Base-by-base conservation (phyloP, 1,284 basidiomycete species). In the Melampsora americana region DNA sequence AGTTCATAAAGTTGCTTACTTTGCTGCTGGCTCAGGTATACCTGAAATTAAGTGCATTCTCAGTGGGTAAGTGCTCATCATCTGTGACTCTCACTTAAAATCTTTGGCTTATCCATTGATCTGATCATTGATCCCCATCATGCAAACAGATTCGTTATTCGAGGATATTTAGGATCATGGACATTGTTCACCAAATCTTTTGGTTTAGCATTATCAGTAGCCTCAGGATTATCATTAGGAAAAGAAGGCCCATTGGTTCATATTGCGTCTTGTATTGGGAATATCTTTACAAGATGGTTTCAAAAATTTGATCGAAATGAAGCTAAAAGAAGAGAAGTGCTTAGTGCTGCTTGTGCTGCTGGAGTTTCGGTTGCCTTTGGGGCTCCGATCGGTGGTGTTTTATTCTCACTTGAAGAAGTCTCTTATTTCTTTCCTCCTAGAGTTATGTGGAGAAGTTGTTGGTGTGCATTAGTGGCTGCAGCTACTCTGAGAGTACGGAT, bases 161-260 rank as follows among this genome's bases (percentile, higher is more conserved):
- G 96, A 80, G 95, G 95, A 26, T 99, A 96, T 82, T 89, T 99
- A 53, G 95, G 95, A 39, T 89, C 87, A 59, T 90, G 93, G 79
- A 93, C 92, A 0, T 84, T 98, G 67, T 90, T 93, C 80, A 93
- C 92, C n/a, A 99, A 99, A 83, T 87, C 90, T 16, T 86, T 95
- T 48, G 95, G 95, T 5, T 83, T 99, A 74, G 89, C 95, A 0
- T 85, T 99, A 4, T 92, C 92, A 5, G 94, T 96, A 26, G 94
- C 91, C 3, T 94, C 92, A 1, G 95, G 94, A 0, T 85, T 97
- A 39, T 90, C 91, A 3, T 86, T 97, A 18, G 94, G 92, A 12
- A 95, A 96, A 85, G 95, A 97, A 84, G 95, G 95, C 0, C 95
- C 95, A 0, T 92, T 98, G 81, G 95, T 98, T 0, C 95, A 98